Percentiles rank a stretch among this genome's conserved stretches.
These are phyloP conservation scores for Sphagnum tenellum DNA, from an alignment of 225 moss, liverwort and hornwort genomes.

Conservation along the genomic window DNA sequence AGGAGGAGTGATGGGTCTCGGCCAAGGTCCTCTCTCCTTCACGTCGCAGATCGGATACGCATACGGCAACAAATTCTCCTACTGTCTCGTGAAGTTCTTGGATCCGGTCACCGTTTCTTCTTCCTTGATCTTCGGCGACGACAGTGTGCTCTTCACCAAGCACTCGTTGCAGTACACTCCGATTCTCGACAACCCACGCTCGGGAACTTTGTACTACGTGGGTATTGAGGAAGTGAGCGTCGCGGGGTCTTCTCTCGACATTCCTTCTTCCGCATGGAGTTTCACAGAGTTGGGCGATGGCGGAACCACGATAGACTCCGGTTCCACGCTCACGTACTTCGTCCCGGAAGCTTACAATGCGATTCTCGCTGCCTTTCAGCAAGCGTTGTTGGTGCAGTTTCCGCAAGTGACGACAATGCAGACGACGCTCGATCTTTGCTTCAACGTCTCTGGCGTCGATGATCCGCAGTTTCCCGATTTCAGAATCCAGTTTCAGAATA, in stretches of 20 bases:
- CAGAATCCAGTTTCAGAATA: constrained; percentile 9
- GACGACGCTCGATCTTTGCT: constrained; percentile 23
- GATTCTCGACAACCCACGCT: constrained; percentile 8
- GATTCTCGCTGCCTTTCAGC: constrained; percentile 6
- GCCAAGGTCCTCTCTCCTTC: constrained; percentile 29
- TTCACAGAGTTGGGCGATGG: constrained; percentile 11
- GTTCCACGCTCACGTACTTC: constrained; percentile 17
- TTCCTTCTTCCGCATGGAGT: constrained; percentile 8
- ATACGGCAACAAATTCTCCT: constrained; percentile 27
- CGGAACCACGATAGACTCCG: constrained; percentile 23
- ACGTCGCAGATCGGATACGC: constrained; percentile 20
- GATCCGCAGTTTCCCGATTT: constrained; percentile 12
- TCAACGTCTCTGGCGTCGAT: constrained; percentile 2
- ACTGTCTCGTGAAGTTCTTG: constrained; percentile 28
- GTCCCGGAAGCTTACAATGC: constrained; percentile 14
- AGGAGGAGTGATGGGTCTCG: constrained; percentile 37
- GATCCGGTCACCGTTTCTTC: constrained; percentile 19
- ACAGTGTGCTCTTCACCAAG: neutral
- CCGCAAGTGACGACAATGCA: neutral
- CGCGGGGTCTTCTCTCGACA: constrained; percentile 7
- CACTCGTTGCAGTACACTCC: constrained; percentile 8
- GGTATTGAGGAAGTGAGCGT: constrained; percentile 15
- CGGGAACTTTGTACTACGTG: constrained; percentile 17
- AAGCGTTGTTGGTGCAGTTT: neutral
- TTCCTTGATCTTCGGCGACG: constrained; percentile 22